Evolutionary conservation across 2,329 filamentous ascomycete genomes (phyloP).

Genomic region (Dactylellina drechsleri): DNA sequence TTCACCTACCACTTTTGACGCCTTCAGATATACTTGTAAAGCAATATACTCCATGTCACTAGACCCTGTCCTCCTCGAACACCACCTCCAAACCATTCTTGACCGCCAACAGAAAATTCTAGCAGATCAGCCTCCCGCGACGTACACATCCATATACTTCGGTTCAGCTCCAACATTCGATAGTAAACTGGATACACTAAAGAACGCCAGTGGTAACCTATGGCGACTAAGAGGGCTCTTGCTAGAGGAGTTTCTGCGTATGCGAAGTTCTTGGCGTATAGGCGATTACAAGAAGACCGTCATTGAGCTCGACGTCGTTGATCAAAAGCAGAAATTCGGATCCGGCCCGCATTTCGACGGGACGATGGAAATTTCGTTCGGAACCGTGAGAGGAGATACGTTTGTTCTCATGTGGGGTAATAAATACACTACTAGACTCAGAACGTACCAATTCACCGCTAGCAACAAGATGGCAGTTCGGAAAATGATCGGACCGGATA

Average conservation of each 20-base stretch:
- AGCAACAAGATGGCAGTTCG: conserved; percentile 5
- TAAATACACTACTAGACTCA: not conserved
- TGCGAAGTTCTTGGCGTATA: conserved; percentile 45
- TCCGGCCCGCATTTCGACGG: conserved; percentile 21
- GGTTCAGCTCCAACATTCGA: conserved; percentile 8
- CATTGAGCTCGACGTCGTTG: conserved; percentile 3
- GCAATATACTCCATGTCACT: conserved; percentile 50
- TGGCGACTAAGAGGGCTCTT: conserved; percentile 33
- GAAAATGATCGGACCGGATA: conserved; percentile 9
- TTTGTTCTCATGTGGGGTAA: conserved; percentile 31
- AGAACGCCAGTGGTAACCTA: conserved; percentile 29
- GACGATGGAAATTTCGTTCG: conserved; percentile 20
- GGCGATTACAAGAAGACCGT: conserved; percentile 42
- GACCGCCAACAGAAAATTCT: conserved; percentile 24
- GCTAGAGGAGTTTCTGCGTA: conserved; percentile 29
- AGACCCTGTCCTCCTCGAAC: conserved; percentile 28
- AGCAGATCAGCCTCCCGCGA: not conserved
- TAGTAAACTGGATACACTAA: conserved; percentile 22
- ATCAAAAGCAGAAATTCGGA: conserved; percentile 1
- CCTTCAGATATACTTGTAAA: conserved; percentile 48
- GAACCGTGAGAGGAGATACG: conserved; percentile 28
- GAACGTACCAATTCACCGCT: conserved; percentile 19
- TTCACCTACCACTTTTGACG: conserved; percentile 46
- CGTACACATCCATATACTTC: not conserved
- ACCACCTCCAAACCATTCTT: conserved; percentile 31